phyloP scores from a whole-genome alignment of 306 rosid species.

The Corylus heterophylla region DNA sequence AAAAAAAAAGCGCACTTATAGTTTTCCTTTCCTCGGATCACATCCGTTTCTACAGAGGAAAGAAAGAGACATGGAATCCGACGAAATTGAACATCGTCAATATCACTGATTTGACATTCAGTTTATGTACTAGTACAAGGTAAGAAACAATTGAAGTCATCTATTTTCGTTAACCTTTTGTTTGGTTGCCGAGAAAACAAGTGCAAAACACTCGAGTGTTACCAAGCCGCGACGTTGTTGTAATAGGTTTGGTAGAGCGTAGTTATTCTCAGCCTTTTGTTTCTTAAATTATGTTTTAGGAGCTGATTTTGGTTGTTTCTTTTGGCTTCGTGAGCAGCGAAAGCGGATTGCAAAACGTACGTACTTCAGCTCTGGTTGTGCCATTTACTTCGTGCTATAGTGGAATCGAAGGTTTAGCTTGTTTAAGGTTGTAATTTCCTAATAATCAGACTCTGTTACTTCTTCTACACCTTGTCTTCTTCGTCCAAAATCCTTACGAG shows the following conservation, averaged over 20 bases:
- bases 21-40: not conserved
- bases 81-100: constrained; percentile 37
- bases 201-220: not conserved
- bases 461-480: not conserved
- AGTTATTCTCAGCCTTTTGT: not conserved
- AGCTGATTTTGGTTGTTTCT: constrained; percentile 9
- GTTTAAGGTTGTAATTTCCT: not conserved
- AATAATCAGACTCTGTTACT: not conserved
- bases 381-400: not conserved
- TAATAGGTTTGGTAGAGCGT: not conserved
- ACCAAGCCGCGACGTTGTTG: not conserved
- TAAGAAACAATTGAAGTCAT: not conserved
- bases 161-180: not conserved
- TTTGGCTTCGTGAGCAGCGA: constrained; percentile 6
- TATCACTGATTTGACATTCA: constrained; percentile 7
- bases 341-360: constrained; percentile 2
- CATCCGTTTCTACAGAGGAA: constrained; percentile 4
- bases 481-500: not conserved
- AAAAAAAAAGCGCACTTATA: not conserved
- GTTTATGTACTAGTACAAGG: not conserved
- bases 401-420: not conserved
- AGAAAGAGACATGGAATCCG: constrained; percentile 50
- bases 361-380: not conserved
- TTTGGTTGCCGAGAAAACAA: constrained; percentile 40
- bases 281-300: not conserved